Percentiles rank a stretch among this genome's conserved stretches.
phyloP scores from a whole-genome alignment of 257 asterid genomes.

The Jacaranda copaia region DNA sequence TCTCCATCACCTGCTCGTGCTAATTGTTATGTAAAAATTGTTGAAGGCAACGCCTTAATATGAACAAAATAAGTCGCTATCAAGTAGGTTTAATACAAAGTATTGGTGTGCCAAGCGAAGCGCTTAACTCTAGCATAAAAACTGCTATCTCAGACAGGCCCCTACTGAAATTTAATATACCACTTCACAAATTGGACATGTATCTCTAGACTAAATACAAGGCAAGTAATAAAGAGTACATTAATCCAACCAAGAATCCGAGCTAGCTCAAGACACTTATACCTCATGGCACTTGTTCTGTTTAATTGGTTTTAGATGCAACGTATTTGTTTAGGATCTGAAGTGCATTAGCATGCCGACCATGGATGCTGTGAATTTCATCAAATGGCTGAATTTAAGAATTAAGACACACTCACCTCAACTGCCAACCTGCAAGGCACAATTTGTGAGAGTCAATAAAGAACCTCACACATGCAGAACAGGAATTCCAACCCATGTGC shows the following conservation, averaged over 20 bases:
- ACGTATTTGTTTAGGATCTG: neutral
- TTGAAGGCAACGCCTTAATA: neutral
- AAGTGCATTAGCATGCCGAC: neutral
- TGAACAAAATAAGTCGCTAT: constrained; percentile 28
- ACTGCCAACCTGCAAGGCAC: constrained; percentile 21
- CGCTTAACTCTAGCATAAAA: neutral
- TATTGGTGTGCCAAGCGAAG: neutral
- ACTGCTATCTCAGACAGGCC: neutral
- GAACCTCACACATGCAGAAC: neutral
- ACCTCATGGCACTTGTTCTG: constrained; percentile 18
- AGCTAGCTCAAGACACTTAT: neutral
- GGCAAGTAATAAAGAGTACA: neutral
- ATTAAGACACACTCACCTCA: neutral
- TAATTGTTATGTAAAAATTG: constrained; percentile 5
- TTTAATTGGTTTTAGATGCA: constrained; percentile 22
- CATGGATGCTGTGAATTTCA: neutral
- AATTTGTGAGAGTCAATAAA: neutral
- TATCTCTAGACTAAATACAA: neutral
- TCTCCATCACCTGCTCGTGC: constrained; percentile 18
- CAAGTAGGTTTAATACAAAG: neutral
- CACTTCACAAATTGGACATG: constrained; percentile 6
- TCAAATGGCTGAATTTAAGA: neutral
- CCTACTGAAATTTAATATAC: neutral
- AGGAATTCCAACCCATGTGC: neutral
- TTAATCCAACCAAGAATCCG: constrained; percentile 5